Evolutionary conservation across 352 stramenopile species (phyloP).

Genomic region (Phytophthora hybrid): DNA sequence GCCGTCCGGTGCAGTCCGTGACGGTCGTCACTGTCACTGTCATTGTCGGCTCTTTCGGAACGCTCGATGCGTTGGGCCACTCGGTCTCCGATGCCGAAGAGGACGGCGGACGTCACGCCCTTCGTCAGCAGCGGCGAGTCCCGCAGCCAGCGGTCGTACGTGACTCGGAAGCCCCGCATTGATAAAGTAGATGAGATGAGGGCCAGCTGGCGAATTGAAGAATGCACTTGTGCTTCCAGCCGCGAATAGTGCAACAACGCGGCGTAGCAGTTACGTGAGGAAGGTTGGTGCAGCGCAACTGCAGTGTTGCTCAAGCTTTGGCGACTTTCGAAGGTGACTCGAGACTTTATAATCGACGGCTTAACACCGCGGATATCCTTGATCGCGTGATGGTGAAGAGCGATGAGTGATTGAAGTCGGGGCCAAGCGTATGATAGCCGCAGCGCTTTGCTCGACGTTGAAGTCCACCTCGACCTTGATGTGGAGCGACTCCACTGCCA

Average conservation of each 20-base stretch:
- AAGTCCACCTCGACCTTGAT: too few relatives aligned
- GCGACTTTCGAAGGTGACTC: background rate
- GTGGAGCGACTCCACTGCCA: too few relatives aligned
- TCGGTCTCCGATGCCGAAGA: constrained; percentile 77
- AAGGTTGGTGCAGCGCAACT: background rate
- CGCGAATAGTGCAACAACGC: background rate
- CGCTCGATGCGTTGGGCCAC: constrained; percentile 63
- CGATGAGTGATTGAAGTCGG: constrained; percentile 41
- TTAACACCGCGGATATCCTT: constrained; percentile 1
- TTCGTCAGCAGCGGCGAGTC: constrained; percentile 73
- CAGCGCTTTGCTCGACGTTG: constrained; percentile 24
- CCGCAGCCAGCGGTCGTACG: constrained; percentile 66
- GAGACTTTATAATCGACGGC: background rate
- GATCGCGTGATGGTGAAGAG: constrained; percentile 10
- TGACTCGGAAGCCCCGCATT: constrained; percentile 54
- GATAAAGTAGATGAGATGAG: background rate
- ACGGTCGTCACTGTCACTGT: constrained; percentile 16
- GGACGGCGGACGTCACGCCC: constrained; percentile 63
- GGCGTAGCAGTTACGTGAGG: constrained; percentile 19
- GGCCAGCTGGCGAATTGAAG: constrained; percentile 18
- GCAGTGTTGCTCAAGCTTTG: background rate
- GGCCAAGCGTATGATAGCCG: constrained; percentile 11
- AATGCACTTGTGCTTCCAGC: constrained; percentile 17
- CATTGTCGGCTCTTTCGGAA: constrained; percentile 7
- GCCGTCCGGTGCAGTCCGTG: constrained; percentile 42